These are phyloP conservation scores for Ampelomyces quisqualis DNA, from an alignment of 2,329 filamentous ascomycete species.

Conservation along the genomic window DNA sequence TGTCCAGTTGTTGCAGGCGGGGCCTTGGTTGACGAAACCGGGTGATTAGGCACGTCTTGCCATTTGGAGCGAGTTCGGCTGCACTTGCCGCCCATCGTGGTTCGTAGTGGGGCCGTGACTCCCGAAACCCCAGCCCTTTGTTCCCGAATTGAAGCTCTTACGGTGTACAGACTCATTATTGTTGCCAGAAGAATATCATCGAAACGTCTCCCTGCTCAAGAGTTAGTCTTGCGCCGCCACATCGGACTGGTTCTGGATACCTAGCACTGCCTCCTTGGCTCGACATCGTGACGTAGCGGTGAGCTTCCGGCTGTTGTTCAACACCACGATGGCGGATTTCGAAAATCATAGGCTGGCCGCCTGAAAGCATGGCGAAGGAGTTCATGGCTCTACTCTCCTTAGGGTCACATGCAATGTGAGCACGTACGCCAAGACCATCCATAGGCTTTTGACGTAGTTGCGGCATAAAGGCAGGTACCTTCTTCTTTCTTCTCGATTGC, in stretches of 20 bases:
- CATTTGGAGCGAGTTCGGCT: slow-evolving; percentile 15
- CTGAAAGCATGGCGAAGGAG: background rate
- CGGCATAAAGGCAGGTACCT: background rate
- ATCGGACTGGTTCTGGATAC: slow-evolving; percentile 1
- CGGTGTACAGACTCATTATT: background rate
- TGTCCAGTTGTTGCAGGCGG: slow-evolving; percentile 18
- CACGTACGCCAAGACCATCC: background rate
- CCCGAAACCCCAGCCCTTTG: too few relatives aligned
- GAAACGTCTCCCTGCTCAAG: too few relatives aligned
- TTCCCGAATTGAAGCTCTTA: too few relatives aligned
- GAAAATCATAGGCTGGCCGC: slow-evolving; percentile 4
- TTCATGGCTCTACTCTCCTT: background rate
- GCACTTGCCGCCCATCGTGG: slow-evolving; percentile 8
- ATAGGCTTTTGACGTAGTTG: too few relatives aligned
- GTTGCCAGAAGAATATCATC: too few relatives aligned
- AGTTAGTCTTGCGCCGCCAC: slow-evolving; percentile 6
- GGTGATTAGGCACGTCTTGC: slow-evolving; percentile 19
- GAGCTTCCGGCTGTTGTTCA: slow-evolving; percentile 1
- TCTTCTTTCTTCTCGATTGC: background rate
- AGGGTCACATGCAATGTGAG: too few relatives aligned
- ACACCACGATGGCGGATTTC: slow-evolving; percentile 3
- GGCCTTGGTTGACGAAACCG: slow-evolving; percentile 17
- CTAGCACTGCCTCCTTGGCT: slow-evolving; percentile 6
- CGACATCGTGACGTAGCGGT: slow-evolving; percentile 10
- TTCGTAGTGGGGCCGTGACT: background rate